Evolutionary conservation across 371 early-diverging fungal species (phyloP).

Genomic region (Mucor saturninus): DNA sequence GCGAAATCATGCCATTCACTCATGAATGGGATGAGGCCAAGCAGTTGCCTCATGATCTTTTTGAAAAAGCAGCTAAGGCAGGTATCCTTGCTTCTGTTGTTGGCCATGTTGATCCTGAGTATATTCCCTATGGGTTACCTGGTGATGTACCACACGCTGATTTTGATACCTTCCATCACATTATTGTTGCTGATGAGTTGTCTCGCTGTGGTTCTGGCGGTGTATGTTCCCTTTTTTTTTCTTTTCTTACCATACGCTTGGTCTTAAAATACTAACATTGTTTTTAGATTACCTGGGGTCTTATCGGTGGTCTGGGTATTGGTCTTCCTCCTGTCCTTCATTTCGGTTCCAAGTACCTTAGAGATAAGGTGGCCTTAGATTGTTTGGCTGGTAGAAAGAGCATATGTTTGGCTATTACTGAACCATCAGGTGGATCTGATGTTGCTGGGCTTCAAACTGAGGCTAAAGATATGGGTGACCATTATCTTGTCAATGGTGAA

Average conservation of each 20-base stretch:
- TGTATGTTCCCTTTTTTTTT: constrained; percentile 25
- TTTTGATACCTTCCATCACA: constrained; percentile 66
- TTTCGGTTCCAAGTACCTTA: constrained; percentile 65
- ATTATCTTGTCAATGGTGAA: constrained; percentile 67
- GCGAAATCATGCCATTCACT: constrained; percentile 64
- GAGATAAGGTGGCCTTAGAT: constrained; percentile 61
- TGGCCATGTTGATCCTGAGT: constrained; percentile 15
- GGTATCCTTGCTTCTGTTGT: constrained; percentile 56
- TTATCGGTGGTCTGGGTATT: constrained; percentile 65
- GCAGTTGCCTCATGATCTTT: constrained; percentile 55
- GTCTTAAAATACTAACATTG: background rate
- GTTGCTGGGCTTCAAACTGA: constrained; percentile 81
- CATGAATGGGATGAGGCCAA: constrained; percentile 75
- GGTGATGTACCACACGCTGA: constrained; percentile 38
- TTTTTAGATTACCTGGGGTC: constrained; percentile 41
- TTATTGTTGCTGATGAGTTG: constrained; percentile 69
- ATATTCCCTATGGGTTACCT: constrained; percentile 34
- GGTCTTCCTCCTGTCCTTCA: constrained; percentile 73
- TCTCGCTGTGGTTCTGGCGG: constrained; percentile 76
- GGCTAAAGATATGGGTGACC: constrained; percentile 75
- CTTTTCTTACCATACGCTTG: too few relatives aligned
- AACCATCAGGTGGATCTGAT: constrained; percentile 76
- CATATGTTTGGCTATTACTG: constrained; percentile 73
- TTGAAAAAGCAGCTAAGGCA: constrained; percentile 60
- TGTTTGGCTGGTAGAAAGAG: constrained; percentile 65